These are phyloP conservation scores for Rhypophila decipiens DNA, from an alignment of 495 filamentous ascomycete species.

Conservation along the genomic window DNA sequence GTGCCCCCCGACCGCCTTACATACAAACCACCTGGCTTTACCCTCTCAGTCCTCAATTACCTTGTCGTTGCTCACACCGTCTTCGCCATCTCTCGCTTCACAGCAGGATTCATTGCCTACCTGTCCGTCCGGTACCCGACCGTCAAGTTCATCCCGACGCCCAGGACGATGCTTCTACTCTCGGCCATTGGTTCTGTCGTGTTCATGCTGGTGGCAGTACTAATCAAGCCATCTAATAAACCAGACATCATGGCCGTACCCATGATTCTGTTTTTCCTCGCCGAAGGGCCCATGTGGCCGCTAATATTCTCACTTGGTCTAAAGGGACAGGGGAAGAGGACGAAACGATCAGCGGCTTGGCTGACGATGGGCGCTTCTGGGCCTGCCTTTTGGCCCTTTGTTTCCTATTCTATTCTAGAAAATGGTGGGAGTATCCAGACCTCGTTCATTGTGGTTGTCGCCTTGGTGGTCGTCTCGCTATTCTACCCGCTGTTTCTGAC, in stretches of 20 bases:
- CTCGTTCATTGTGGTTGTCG: constrained; percentile 29
- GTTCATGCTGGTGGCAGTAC: constrained; percentile 36
- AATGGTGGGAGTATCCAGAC: constrained; percentile 29
- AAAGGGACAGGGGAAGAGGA: constrained; percentile 62
- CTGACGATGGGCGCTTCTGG: constrained; percentile 61
- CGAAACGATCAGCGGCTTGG: constrained; percentile 61
- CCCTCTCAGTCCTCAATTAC: constrained; percentile 49
- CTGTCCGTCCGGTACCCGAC: constrained; percentile 42
- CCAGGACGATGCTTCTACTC: constrained; percentile 48
- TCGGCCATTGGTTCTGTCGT: constrained; percentile 40
- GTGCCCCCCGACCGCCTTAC: constrained; percentile 19
- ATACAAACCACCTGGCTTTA: constrained; percentile 34
- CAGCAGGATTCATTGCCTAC: constrained; percentile 42
- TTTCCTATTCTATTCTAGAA: constrained; percentile 40
- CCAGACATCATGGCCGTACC: constrained; percentile 51
- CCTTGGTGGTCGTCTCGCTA: constrained; percentile 24
- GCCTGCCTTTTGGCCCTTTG: constrained; percentile 60
- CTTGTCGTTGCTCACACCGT: constrained; percentile 40
- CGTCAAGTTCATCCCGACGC: constrained; percentile 28
- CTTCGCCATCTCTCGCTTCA: constrained; percentile 44
- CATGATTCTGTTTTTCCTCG: constrained; percentile 57
- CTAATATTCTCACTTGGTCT: constrained; percentile 64
- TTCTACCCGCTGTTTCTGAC: constrained; percentile 34
- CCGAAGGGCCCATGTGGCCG: constrained; percentile 65
- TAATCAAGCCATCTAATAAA: constrained; percentile 37